phyloP scores from a whole-genome alignment of 1,284 basidiomycete genomes.

The Volvariella volvacea region DNA sequence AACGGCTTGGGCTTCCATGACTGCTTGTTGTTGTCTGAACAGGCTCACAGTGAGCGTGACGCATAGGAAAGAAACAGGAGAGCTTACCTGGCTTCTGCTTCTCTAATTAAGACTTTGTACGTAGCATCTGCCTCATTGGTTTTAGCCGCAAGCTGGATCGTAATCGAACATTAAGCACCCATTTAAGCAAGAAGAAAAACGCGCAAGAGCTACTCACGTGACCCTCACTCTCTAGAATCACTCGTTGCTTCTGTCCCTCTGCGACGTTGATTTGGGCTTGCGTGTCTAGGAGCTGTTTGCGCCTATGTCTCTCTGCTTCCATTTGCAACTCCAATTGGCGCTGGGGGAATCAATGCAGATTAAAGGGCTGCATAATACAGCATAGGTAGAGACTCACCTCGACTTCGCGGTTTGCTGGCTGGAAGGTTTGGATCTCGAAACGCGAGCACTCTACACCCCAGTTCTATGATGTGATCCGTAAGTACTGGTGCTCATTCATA shows the following conservation, averaged over 20 bases:
- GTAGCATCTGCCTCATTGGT: slow-evolving; percentile 38
- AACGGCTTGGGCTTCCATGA: slow-evolving; percentile 42
- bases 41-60: slow-evolving; percentile 9
- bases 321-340: slow-evolving; percentile 50
- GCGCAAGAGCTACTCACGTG: slow-evolving; percentile 20
- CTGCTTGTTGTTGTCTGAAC: slow-evolving; percentile 33
- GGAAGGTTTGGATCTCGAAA: slow-evolving; percentile 48
- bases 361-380: background rate
- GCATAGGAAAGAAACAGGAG: background rate
- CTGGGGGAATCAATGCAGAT: slow-evolving; percentile 15
- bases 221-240: slow-evolving; percentile 46
- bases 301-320: slow-evolving; percentile 46
- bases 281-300: slow-evolving; percentile 50
- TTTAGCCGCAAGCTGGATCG: slow-evolving; percentile 30
- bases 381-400: slow-evolving; percentile 26
- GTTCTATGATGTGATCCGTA: slow-evolving; percentile 21
- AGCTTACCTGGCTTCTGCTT: slow-evolving; percentile 33
- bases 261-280: slow-evolving; percentile 49
- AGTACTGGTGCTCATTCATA: background rate
- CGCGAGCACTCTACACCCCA: slow-evolving; percentile 51
- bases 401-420: slow-evolving; percentile 45
- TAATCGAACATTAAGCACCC: background rate
- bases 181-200: background rate
- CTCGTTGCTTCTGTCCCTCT: slow-evolving; percentile 46
- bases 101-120: slow-evolving; percentile 36